Evolutionary conservation across 768 basidiomycete species (phyloP).

Genomic region (Tephrocybe sp.): DNA sequence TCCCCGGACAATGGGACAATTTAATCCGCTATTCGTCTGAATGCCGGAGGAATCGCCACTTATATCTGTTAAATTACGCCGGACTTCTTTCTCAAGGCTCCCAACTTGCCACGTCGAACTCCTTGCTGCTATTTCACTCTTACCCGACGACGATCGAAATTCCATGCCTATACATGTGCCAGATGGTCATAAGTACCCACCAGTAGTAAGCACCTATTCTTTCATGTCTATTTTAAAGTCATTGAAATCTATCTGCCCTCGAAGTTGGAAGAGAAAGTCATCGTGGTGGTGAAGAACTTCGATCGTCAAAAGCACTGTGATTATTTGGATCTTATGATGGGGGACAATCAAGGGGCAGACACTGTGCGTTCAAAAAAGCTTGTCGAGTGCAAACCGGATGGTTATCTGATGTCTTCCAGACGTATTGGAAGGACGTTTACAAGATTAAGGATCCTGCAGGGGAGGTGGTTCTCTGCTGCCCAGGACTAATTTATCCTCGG

Average conservation of each 20-base stretch:
- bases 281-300: slow-evolving; percentile 7
- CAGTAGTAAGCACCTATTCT: slow-evolving; percentile 6
- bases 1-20: not conserved
- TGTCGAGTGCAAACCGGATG: not conserved
- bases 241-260: not conserved
- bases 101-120: slow-evolving; percentile 1
- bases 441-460: slow-evolving; percentile 8
- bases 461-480: slow-evolving; percentile 8
- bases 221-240: not conserved
- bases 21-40: not conserved
- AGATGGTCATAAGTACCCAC: slow-evolving; percentile 13
- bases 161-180: slow-evolving; percentile 14
- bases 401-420: not conserved
- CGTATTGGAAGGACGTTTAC: slow-evolving; percentile 15
- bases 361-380: slow-evolving; percentile 4
- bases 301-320: slow-evolving; percentile 10
- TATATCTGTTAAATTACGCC: not conserved
- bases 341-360: slow-evolving; percentile 11
- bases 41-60: not conserved
- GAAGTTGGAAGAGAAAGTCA: slow-evolving; percentile 13
- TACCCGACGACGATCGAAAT: not conserved
- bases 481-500: slow-evolving; percentile 15
- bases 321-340: slow-evolving; percentile 15
- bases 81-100: not conserved
- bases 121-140: not conserved